A percentile compares a stretch with the other conserved stretches of the same genome.
These are phyloP conservation scores for Eragrostis tef DNA, from an alignment of 202 grass and related monocot species.

Conservation along the genomic window DNA sequence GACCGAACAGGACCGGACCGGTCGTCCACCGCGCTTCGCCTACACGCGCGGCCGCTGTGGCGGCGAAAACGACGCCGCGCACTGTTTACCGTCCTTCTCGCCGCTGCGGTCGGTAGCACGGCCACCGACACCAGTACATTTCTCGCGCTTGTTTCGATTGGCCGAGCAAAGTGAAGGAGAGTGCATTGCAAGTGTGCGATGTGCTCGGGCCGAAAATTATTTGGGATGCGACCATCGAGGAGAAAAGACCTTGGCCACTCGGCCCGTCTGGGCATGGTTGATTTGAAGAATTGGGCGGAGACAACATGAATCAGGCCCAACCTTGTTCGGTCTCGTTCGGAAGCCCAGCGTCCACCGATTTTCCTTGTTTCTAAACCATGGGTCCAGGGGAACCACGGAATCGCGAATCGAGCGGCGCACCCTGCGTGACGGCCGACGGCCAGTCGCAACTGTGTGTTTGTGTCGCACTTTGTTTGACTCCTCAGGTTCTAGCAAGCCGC, in stretches of 20 bases:
- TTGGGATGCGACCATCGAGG: too few species aligned
- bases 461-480: neutral
- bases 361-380: neutral
- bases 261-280: neutral
- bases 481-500: neutral
- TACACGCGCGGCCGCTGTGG: slow-evolving; percentile 28
- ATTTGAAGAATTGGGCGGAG: neutral
- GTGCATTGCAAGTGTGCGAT: too few species aligned
- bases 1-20: slow-evolving; percentile 32
- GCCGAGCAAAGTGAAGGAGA: too few species aligned
- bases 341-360: neutral
- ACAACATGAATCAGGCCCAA: too few species aligned
- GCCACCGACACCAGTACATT: neutral
- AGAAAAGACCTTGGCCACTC: neutral
- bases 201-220: neutral
- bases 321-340: neutral
- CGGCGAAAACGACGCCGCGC: neutral
- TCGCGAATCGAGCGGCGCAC: too few species aligned
- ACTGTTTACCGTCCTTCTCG: neutral
- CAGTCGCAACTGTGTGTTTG: too few species aligned
- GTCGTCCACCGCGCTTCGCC: slow-evolving; percentile 14
- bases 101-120: neutral
- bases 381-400: neutral
- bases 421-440: too few species aligned
- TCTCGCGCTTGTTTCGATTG: too few species aligned